phyloP scores from a whole-genome alignment of 140 eudicot genomes.

The Erigeron philadelphicus region DNA sequence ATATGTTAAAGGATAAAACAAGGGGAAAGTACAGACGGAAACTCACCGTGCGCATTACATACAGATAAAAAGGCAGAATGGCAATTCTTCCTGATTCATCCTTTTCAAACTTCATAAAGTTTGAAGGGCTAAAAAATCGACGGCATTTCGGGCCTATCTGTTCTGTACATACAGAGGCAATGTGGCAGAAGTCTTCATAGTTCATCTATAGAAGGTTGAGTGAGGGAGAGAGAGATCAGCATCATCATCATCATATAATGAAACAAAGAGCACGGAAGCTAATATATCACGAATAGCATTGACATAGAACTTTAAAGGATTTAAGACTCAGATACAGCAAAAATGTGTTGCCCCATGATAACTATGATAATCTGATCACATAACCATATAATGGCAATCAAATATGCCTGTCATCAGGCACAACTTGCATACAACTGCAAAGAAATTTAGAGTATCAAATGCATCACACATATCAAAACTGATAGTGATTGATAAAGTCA shows the following conservation, averaged over 20 bases:
- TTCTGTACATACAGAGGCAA: conserved; percentile 95
- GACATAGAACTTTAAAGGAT: too few relatives aligned
- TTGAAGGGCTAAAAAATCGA: conserved; percentile 92
- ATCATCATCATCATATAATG: conserved; percentile 16
- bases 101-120: conserved; percentile 98
- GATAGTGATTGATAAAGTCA: too few relatives aligned
- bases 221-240: conserved; percentile 18
- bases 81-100: conserved; percentile 97
- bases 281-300: neutral
- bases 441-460: too few relatives aligned
- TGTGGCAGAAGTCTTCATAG: conserved; percentile 98
- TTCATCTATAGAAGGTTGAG: conserved; percentile 57
- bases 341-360: too few relatives aligned
- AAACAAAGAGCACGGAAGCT: conserved; percentile 16
- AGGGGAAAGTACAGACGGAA: conserved; percentile 3
- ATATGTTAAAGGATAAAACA: neutral
- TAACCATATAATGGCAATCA: too few relatives aligned
- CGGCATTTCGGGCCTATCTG: conserved; percentile 98
- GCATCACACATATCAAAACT: too few relatives aligned
- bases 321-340: too few relatives aligned
- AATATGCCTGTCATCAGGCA: too few relatives aligned
- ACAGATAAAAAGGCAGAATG: conserved; percentile 89
- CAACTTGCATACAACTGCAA: too few relatives aligned
- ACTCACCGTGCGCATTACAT: conserved; percentile 97
- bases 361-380: too few relatives aligned